A percentile compares a stretch with the other conserved stretches of the same genome.
Evolutionary conservation across 768 basidiomycete species (phyloP).

Genomic region (Harrya chromipes): DNA sequence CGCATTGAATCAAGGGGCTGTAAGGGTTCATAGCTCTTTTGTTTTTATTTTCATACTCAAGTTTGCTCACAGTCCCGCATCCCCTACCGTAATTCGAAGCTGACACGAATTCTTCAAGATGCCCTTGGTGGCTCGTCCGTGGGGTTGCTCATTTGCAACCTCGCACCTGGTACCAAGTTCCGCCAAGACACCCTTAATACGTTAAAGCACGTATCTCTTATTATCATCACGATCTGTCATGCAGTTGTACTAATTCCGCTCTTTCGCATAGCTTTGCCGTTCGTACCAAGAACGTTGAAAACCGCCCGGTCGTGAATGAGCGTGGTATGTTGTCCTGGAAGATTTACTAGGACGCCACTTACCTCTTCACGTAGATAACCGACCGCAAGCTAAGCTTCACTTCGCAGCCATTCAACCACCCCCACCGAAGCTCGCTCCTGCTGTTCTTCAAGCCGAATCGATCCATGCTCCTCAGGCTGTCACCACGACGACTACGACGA

Average conservation of each 20-base stretch:
- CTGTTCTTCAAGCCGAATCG: constrained; percentile 42
- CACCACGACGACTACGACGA: constrained; percentile 11
- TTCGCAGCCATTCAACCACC: constrained; percentile 59
- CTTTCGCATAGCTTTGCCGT: constrained; percentile 63
- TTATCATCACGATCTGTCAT: neutral
- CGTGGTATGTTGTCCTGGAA: constrained; percentile 47
- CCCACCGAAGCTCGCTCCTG: constrained; percentile 44
- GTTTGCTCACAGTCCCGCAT: constrained; percentile 55
- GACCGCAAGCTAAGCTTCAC: constrained; percentile 55
- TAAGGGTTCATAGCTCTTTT: constrained; percentile 24
- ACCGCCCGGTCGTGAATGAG: constrained; percentile 75
- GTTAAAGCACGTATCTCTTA: constrained; percentile 58
- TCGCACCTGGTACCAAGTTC: constrained; percentile 80
- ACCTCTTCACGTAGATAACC: constrained; percentile 44
- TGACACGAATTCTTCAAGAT: constrained; percentile 87
- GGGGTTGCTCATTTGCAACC: constrained; percentile 80
- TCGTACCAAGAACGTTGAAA: constrained; percentile 84
- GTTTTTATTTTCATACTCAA: constrained; percentile 7
- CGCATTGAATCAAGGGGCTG: constrained; percentile 73
- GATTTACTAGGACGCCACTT: neutral
- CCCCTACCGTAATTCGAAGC: constrained; percentile 87
- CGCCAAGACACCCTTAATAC: constrained; percentile 88
- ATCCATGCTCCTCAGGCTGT: constrained; percentile 19
- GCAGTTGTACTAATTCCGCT: neutral
- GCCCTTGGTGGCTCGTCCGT: constrained; percentile 81